Conservation (phyloP, 441 rosid genomes). For the Eutrema salsugineum region DNA sequence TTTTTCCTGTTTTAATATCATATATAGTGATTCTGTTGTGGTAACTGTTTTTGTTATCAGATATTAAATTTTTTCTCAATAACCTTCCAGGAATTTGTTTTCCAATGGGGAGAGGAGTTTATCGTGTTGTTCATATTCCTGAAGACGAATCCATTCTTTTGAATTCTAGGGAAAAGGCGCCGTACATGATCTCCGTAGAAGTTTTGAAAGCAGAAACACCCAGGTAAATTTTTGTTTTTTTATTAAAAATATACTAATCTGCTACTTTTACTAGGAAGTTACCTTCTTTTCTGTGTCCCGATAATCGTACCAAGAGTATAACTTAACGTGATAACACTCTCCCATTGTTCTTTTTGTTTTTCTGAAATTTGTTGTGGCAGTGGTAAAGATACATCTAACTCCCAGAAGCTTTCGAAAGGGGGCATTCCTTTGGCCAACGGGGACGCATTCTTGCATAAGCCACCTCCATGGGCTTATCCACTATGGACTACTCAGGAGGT, state of each 20-base stretch:
- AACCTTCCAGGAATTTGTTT: constrained; percentile 79
- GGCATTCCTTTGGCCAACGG: constrained; percentile 99
- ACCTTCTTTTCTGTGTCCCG: not conserved
- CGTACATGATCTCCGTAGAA: constrained; percentile 87
- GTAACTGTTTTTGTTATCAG: constrained; percentile 19
- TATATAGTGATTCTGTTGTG: constrained; percentile 15
- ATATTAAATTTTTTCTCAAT: not conserved
- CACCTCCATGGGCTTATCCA: constrained; percentile 99
- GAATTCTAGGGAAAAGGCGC: constrained; percentile 99
- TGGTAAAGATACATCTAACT: constrained; percentile 63
- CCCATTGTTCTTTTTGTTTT: constrained; percentile 13
- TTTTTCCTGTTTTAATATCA: not conserved
- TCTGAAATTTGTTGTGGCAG: constrained; percentile 43
- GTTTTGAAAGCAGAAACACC: constrained; percentile 83
- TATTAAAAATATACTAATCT: not conserved
- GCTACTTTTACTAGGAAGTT: not conserved
- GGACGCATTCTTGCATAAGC: constrained; percentile 93
- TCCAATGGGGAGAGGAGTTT: constrained; percentile 97
- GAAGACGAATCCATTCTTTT: constrained; percentile 97
- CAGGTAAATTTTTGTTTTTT: constrained; percentile 47
- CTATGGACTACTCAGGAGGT: constrained; percentile 95
- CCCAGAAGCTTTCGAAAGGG: constrained; percentile 90
- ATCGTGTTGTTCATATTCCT: constrained; percentile 95
- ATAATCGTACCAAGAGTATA: not conserved
- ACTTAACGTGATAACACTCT: constrained; percentile 12